Evolutionary conservation across 179 eudicot species (phyloP).

Genomic region (Beta lomatogona): DNA sequence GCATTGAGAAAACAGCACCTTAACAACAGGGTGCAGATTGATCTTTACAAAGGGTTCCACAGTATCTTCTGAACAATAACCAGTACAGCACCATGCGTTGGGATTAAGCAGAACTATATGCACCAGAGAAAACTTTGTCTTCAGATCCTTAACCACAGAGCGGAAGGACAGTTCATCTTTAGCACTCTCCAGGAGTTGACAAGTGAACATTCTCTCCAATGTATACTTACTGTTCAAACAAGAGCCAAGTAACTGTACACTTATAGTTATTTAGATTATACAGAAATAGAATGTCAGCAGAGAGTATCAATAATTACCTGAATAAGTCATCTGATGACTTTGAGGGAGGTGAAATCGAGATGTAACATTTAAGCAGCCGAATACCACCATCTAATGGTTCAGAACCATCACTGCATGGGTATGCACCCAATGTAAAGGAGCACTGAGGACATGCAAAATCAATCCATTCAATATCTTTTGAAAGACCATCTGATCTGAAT

Average conservation of each 20-base stretch:
- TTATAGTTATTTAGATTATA: not conserved
- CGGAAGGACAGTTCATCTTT: conserved; percentile 86
- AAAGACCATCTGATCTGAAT: conserved; percentile 60
- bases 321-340: conserved; percentile 50
- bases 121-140: conserved; percentile 52
- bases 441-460: conserved; percentile 71
- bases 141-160: conserved; percentile 69
- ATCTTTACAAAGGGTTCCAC: conserved; percentile 44
- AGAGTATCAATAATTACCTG: conserved; percentile 42
- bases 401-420: conserved; percentile 52
- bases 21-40: conserved; percentile 62
- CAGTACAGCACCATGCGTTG: conserved; percentile 65
- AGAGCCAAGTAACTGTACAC: not conserved
- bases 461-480: conserved; percentile 75
- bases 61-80: conserved; percentile 47
- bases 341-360: conserved; percentile 60
- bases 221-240: conserved; percentile 60
- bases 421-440: conserved; percentile 74
- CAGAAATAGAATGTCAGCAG: not conserved
- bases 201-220: conserved; percentile 84
- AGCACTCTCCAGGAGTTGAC: conserved; percentile 76
- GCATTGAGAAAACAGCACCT: conserved; percentile 62
- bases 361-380: conserved; percentile 76
- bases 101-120: conserved; percentile 84
- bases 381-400: conserved; percentile 76